These are phyloP conservation scores for Penstemon newberryi DNA, from an alignment of 257 asterid genomes.

Conservation along the genomic window DNA sequence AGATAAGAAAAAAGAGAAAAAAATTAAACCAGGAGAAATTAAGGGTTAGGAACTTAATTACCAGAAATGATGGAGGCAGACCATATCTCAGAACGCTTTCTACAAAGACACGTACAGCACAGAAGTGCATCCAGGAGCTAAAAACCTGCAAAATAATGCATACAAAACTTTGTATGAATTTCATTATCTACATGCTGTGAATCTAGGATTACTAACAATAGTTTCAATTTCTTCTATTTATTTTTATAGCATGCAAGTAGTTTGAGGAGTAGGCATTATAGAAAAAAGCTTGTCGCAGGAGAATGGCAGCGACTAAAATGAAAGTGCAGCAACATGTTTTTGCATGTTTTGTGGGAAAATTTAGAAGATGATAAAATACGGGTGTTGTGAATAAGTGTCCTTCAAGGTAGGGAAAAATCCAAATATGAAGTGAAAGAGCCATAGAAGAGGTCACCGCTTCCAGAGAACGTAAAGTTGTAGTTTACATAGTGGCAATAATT, in stretches of 20 bases:
- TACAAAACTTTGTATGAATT: conserved; percentile 10
- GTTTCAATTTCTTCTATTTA: neutral
- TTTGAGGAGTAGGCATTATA: neutral
- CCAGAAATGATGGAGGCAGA: conserved; percentile 70
- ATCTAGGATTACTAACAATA: conserved; percentile 1
- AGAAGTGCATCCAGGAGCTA: conserved; percentile 95
- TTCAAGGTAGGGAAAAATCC: neutral
- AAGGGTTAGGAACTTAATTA: conserved; percentile 22
- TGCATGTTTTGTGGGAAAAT: neutral
- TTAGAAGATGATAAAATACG: neutral
- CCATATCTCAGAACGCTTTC: conserved; percentile 94
- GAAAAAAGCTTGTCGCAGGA: neutral
- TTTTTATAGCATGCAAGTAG: neutral
- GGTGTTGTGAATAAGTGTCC: neutral
- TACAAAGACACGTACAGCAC: conserved; percentile 82
- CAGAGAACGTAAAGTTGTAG: conserved; percentile 7
- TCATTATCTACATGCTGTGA: conserved; percentile 9
- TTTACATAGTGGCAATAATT: conserved; percentile 4
- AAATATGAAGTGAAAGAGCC: neutral
- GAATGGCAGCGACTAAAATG: neutral
- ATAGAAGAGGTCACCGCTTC: neutral
- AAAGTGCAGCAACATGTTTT: neutral
- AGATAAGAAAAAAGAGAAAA: neutral
- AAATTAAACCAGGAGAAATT: neutral
- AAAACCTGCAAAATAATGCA: conserved; percentile 61